These are phyloP conservation scores for Botryotinia globosa DNA, from an alignment of 2,329 filamentous ascomycete genomes.

Conservation along the genomic window DNA sequence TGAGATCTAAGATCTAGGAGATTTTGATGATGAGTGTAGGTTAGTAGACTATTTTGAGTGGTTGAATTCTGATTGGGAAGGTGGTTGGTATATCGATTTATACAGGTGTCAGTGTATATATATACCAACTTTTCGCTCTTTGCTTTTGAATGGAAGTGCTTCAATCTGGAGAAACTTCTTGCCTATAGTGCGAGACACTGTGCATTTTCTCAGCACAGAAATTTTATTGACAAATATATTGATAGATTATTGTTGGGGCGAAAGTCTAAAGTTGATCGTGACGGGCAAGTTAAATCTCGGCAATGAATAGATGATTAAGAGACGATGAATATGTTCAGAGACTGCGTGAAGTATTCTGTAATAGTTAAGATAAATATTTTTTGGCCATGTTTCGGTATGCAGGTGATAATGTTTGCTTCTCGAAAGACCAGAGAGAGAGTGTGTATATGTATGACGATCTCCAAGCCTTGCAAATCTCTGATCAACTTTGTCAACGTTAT, in stretches of 20 bases:
- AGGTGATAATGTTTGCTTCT: no score
- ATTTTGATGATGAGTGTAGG: neutral
- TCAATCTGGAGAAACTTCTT: no score
- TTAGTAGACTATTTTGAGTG: fast-evolving
- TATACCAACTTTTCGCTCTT: neutral
- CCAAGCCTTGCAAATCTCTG: no score
- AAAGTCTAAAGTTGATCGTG: neutral
- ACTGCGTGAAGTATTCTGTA: fast-evolving
- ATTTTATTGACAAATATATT: no score
- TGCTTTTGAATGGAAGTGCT: neutral
- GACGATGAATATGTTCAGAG: neutral
- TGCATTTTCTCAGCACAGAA: neutral
- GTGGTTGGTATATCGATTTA: no score
- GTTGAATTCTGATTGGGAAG: neutral
- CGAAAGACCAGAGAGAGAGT: no score
- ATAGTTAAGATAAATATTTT: neutral
- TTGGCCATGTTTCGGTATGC: no score
- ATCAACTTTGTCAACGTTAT: no score
- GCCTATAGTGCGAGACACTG: fast-evolving
- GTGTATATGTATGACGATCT: no score
- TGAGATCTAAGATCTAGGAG: neutral
- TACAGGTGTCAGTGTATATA: neutral
- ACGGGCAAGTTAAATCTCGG: neutral
- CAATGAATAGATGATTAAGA: neutral
- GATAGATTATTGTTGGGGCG: neutral